Conservation (phyloP, 345 rosid species). For the Lepidium didymum region DNA sequence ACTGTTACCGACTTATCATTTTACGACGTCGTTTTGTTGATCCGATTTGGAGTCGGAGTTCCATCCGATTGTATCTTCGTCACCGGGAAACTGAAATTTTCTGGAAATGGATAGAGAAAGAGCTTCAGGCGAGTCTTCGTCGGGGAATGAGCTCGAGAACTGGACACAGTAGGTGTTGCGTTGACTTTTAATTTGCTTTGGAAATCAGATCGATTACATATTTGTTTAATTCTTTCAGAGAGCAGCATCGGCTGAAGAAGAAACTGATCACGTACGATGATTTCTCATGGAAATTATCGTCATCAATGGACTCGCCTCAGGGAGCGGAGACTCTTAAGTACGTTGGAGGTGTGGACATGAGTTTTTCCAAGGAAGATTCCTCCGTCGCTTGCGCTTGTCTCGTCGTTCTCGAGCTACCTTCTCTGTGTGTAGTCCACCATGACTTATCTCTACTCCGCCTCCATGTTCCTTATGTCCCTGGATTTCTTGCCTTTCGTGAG, state of each 20-base stretch:
- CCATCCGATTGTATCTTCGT: background rate
- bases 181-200: background rate
- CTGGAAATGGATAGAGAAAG: conserved; percentile 10
- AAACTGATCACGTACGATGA: conserved; percentile 48
- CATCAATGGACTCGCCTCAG: conserved; percentile 3
- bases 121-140: conserved; percentile 6
- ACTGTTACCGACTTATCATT: background rate
- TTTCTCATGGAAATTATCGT: conserved; percentile 50
- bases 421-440: conserved; percentile 44
- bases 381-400: conserved; percentile 67
- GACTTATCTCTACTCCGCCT: conserved; percentile 43
- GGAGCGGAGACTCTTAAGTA: conserved; percentile 41
- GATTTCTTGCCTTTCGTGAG: conserved; percentile 92
- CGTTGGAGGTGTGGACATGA: conserved; percentile 91
- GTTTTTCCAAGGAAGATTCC: conserved; percentile 65
- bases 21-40: background rate
- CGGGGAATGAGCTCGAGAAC: conserved; percentile 9
- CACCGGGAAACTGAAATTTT: background rate
- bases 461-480: conserved; percentile 66
- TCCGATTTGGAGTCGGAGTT: background rate
- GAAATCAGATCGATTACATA: background rate
- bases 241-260: conserved; percentile 52
- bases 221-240: conserved; percentile 30
- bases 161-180: conserved; percentile 28
- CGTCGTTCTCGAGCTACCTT: conserved; percentile 55